phyloP scores from a whole-genome alignment of 306 rosid species.

The Corylus heterophylla region DNA sequence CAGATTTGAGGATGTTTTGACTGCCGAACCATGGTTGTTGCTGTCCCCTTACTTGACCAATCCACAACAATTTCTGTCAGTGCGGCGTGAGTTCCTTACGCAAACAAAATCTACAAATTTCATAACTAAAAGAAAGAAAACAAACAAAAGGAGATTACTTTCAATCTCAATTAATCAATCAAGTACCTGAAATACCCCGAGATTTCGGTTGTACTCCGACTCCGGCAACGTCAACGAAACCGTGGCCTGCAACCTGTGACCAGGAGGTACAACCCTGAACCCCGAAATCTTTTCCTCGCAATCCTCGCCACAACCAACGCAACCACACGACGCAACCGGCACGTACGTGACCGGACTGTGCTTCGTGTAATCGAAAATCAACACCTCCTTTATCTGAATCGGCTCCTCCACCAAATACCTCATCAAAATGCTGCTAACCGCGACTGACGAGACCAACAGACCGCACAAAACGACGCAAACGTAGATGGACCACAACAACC shows the following conservation, averaged over 20 bases:
- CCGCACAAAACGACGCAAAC: constrained; percentile 52
- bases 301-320: constrained; percentile 35
- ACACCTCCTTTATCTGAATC: constrained; percentile 47
- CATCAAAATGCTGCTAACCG: constrained; percentile 53
- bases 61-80: no score
- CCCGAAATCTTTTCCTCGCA: constrained; percentile 25
- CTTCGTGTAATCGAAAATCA: constrained; percentile 72
- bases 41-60: no score
- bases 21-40: no score
- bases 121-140: background rate
- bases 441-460: constrained; percentile 50
- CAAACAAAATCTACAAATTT: background rate
- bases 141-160: background rate
- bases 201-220: constrained; percentile 78
- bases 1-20: no score
- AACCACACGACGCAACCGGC: constrained; percentile 48
- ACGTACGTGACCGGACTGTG: constrained; percentile 69
- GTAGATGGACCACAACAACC: constrained; percentile 57
- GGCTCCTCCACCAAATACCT: constrained; percentile 61
- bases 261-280: constrained; percentile 47
- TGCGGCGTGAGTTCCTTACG: no score
- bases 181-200: constrained; percentile 80
- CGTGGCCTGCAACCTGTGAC: constrained; percentile 46
- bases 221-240: constrained; percentile 62
- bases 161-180: constrained; percentile 13